Base-by-base conservation (phyloP, 2,329 filamentous ascomycete species). In the Alternaria ethzedia region DNA sequence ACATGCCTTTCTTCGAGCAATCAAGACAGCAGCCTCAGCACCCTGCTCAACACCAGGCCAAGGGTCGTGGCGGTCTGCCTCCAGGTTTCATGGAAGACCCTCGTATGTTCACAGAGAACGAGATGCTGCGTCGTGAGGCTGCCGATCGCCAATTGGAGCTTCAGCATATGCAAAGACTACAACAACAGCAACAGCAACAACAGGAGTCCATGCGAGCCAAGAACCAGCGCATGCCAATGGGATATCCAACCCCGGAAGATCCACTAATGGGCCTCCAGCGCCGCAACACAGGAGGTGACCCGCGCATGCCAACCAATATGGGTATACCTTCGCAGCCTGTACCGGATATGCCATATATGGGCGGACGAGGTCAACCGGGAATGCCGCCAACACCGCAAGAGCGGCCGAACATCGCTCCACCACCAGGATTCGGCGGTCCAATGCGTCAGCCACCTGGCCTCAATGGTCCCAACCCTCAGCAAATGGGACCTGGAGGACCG, bases 271-370 rank as follows among this genome's bases (percentile, higher is more conserved):
- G 70, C 46, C 70, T 79, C 12, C 77, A 79, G 69, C 79, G 79
- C 46, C 78, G 77, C 59, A 80, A 75, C 57, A 80, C 77, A 5
- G 75, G 74, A 20, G 76, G 76, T 25, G 71, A 77, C 41, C 73
- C 78, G 30, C 78, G 78, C 11, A 78, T 78, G 54, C 70, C 79
- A 67, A 78, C 75, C 25, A 81, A 81, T 59, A 80, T 81, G 79
- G 79, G 79, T 23, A 81, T 81, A 25, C 79, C 79, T n/a, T 80
- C 79, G 21, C 78, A 80, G 57, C 74, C 78, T 7, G 61, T 75
- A 11, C 76, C 75, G 13, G 78, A 80, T 8, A 74, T 79, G 67
- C 73, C 70, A 6, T 78, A 71, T 59, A 76, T 80, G 74, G 69
- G 72, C 17, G 71, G 70, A 50, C 71, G 75, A 41, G 74, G 75